A percentile compares a stretch with the other conserved stretches of the same genome.
Evolutionary conservation across 2,329 filamentous ascomycete species (phyloP).

Genomic region (Purpureocillium lavendulum): DNA sequence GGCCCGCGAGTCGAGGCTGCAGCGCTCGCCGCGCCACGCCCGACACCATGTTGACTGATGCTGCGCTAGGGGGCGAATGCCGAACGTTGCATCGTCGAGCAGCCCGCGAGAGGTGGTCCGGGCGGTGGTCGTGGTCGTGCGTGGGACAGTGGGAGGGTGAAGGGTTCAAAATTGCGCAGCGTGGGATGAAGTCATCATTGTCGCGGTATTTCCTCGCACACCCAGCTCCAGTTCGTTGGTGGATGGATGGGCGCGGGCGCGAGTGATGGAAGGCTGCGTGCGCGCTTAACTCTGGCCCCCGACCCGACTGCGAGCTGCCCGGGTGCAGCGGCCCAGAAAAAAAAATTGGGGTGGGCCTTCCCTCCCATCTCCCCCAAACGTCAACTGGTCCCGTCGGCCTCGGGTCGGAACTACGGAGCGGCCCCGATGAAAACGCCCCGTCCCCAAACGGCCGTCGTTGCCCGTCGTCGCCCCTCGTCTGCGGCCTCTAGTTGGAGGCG

Average conservation of each 20-base stretch:
- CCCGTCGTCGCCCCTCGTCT: no score
- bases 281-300: no score
- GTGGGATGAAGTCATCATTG: constrained; percentile 23
- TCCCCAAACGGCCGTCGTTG: no score
- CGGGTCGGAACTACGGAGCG: constrained; percentile 1
- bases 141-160: constrained; percentile 3
- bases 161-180: constrained; percentile 12
- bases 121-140: constrained; percentile 2
- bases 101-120: constrained; percentile 4
- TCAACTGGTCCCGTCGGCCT: constrained; percentile 3
- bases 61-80: constrained; percentile 11
- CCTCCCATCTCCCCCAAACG: background rate
- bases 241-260: no score
- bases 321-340: background rate
- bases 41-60: constrained; percentile 35
- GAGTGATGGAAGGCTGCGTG: no score
- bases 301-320: background rate
- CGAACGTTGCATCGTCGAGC: constrained; percentile 21
- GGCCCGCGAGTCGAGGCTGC: constrained; percentile 33
- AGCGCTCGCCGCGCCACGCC: constrained; percentile 40
- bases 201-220: constrained; percentile 19
- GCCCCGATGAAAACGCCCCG: background rate
- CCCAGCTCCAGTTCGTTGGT: background rate
- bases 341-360: background rate
- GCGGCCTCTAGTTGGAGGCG: no score